These are phyloP conservation scores for Chamaecrista fasciculata DNA, from an alignment of 306 rosid species.

Conservation along the genomic window DNA sequence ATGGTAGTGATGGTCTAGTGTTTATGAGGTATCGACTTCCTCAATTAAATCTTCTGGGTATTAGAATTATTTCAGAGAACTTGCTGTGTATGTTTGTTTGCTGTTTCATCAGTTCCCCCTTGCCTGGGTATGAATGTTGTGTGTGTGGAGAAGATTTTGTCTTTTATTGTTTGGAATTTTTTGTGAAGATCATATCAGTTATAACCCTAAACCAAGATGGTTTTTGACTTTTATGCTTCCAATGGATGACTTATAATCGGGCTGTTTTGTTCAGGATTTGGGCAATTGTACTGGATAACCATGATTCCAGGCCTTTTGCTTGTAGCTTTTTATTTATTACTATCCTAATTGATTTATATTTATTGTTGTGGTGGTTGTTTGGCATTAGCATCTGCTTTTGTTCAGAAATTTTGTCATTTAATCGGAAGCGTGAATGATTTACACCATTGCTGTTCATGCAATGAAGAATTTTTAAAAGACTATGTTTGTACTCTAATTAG, in stretches of 20 bases:
- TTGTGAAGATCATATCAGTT: constrained; percentile 19
- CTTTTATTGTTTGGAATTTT: constrained; percentile 19
- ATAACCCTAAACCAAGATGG: constrained; percentile 28
- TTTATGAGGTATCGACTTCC: constrained; percentile 21
- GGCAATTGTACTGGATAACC: constrained; percentile 25
- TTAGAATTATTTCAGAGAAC: constrained; percentile 20
- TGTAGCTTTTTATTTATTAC: constrained; percentile 21
- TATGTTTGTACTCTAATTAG: not conserved
- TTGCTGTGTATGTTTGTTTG: constrained; percentile 19
- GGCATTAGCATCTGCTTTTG: constrained; percentile 12
- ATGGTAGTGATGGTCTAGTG: constrained; percentile 18
- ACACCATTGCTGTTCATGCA: not conserved
- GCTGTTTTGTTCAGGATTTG: constrained; percentile 23
- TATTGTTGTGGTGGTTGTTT: constrained; percentile 14
- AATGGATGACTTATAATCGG: constrained; percentile 18
- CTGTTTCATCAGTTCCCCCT: not conserved
- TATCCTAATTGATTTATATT: constrained; percentile 11
- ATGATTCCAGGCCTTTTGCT: constrained; percentile 25
- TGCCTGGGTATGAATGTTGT: constrained; percentile 9
- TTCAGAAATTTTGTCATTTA: constrained; percentile 20
- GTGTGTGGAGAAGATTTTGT: constrained; percentile 14
- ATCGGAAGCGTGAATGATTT: constrained; percentile 6
- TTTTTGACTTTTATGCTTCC: constrained; percentile 3
- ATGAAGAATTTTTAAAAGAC: constrained; percentile 2
- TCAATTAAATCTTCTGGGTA: constrained; percentile 12